Evolutionary conservation across 306 rosid genomes (phyloP), one percentile per base, ranked within the genome.

Genomic region (Luffa aegyptiaca): DNA sequence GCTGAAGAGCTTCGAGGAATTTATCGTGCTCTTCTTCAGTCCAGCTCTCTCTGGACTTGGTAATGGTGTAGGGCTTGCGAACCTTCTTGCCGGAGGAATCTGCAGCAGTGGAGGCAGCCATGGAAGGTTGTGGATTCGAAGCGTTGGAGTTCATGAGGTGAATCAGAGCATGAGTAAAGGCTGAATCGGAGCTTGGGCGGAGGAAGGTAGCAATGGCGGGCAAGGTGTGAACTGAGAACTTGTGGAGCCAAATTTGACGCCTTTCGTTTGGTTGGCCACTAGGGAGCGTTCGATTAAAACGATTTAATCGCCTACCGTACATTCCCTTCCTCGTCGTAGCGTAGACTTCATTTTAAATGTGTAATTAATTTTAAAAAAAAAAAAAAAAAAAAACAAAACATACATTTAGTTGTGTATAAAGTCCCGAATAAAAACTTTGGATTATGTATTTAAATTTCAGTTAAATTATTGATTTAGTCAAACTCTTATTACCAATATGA

Each of bases 21-120:
- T 92, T 93, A 86, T 93, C 97, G 71, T 93, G 97, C 76, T 93
- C 98, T 86, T 93, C 96, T 9, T 93, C 97, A 12, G 97, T 89
- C 98, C 97, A 93, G 87, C 98, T 93, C 79, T 93, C 96, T 75
- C 98, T 92, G 41, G 98, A 93, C 92, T 93, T 93, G 79, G 98
- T 93, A 69, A 93, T 93, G 55, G 98, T 93, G 82, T 93, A 93
- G 8, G 98, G 97, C 89, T 93, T 93, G 68, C 98, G 85, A 6
- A 90, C 83, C 93, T 93, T 93, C 92, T 93, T 93, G 46, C 82
- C 85, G n/a, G 96, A 92, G 46, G 66, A 85, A 82, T 89, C 98
- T 10, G 84, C 12, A 21, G 86, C 77, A 26, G 86, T 81, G 31
- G 86, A 84, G 2, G 86, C 37, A 10, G 84, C 80, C 86, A 77